These are phyloP conservation scores for Coniophora puteana DNA, from an alignment of 1,284 basidiomycete species.

Conservation along the genomic window DNA sequence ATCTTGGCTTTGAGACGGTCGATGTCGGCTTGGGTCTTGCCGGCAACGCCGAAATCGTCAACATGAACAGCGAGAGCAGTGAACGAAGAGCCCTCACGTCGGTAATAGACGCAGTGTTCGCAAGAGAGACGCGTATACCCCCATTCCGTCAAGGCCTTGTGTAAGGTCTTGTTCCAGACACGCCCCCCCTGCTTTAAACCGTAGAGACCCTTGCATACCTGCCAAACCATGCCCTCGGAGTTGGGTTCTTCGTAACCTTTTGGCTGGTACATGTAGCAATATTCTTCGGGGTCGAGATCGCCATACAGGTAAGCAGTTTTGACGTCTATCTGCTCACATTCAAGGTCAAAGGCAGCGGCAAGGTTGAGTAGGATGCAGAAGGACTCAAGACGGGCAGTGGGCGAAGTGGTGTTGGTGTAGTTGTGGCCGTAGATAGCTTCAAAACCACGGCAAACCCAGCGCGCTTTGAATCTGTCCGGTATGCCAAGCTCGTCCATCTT, in stretches of 20 bases:
- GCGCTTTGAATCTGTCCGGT: conserved; percentile 31
- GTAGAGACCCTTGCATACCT: conserved; percentile 2
- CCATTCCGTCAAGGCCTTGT: not conserved
- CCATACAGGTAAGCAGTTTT: conserved; percentile 44
- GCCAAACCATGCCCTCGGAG: not conserved
- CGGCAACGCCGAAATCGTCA: conserved; percentile 31
- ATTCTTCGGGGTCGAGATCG: conserved; percentile 29
- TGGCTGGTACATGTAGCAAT: conserved; percentile 36
- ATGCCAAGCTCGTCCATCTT: conserved; percentile 28
- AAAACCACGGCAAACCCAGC: conserved; percentile 37
- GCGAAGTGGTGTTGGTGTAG: conserved; percentile 39
- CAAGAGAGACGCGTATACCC: not conserved
- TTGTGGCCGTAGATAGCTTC: conserved; percentile 36
- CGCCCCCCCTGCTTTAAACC: conserved; percentile 9
- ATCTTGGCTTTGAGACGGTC: conserved; percentile 15
- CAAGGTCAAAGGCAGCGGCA: conserved; percentile 32
- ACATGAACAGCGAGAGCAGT: conserved; percentile 30
- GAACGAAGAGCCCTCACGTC: conserved; percentile 11
- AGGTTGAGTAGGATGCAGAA: conserved; percentile 33
- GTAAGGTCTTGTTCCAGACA: conserved; percentile 1
- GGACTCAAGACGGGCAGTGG: conserved; percentile 33
- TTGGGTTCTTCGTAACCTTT: conserved; percentile 10
- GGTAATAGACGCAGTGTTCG: conserved; percentile 30
- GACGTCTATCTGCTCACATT: conserved; percentile 40
- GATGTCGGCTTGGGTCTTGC: conserved; percentile 14